A percentile compares a stretch with the other conserved stretches of the same genome.
These are phyloP conservation scores for Paulownia fortunei DNA, from an alignment of 257 asterid genomes.

Conservation along the genomic window DNA sequence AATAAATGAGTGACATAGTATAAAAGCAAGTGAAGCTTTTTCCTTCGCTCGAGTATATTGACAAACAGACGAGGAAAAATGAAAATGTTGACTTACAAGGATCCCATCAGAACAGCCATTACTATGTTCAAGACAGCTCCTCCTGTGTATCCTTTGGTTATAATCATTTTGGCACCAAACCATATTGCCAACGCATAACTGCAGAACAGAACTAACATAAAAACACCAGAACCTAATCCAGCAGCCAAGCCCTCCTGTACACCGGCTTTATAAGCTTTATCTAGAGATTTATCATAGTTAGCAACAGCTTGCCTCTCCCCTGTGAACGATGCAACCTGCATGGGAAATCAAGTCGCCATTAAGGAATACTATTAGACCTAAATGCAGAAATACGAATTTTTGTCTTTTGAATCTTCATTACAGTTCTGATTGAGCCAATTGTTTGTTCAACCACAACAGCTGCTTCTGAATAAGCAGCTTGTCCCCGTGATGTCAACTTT, in stretches of 20 bases:
- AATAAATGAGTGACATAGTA: no score
- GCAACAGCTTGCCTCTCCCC: conserved; percentile 59
- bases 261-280: conserved; percentile 53
- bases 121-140: conserved; percentile 62
- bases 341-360: not conserved
- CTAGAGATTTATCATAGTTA: conserved; percentile 49
- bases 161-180: conserved; percentile 67
- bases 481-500: conserved; percentile 43
- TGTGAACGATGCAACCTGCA: conserved; percentile 73
- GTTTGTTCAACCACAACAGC: conserved; percentile 66
- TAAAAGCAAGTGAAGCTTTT: no score
- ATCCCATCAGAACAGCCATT: conserved; percentile 57
- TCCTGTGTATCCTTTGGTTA: conserved; percentile 52
- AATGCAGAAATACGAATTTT: not conserved
- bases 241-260: conserved; percentile 65
- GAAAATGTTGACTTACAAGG: conserved; percentile 42
- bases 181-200: conserved; percentile 72
- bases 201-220: conserved; percentile 46
- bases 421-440: conserved; percentile 66
- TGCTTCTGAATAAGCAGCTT: conserved; percentile 66
- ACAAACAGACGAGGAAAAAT: not conserved
- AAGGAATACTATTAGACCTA: not conserved
- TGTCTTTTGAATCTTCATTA: conserved; percentile 25
- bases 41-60: not conserved
- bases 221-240: conserved; percentile 64